Evolutionary conservation across 1,139 yeast genomes (phyloP), one percentile per base, ranked within the genome.

Genomic region (Chernovozyma sophiae-reginae): DNA sequence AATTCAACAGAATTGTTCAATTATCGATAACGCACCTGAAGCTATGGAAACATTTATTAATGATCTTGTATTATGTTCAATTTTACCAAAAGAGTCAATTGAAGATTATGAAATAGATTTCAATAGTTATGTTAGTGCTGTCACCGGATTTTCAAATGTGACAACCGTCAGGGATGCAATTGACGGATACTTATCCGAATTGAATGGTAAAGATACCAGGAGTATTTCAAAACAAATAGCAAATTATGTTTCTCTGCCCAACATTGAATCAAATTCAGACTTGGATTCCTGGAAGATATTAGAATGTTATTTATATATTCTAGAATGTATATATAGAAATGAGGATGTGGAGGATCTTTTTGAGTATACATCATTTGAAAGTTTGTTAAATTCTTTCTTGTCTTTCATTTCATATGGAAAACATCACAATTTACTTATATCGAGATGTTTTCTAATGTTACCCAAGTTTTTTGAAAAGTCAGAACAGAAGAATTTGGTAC

Each of bases 61-160:
- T 3, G 48, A 55, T 32, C 38, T 68, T 30, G 43, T 59, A 8
- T 43, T 43, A 3, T 52, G 59, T 14, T 32, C 68, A 1, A 43
- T 53, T 2, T 48, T 66, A 23, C 58, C 71, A 1, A 42, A 46
- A 4, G 58, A 49, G n/a, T 46, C 49, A 3, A 40, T 56, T 12
- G 68, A 64, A 22, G 61, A 55, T 14, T 70, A 65, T 40, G 58
- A 55, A 10, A 65, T 62, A 1, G 92, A 87, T 51, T 74, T 79
- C 52, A 86, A 86, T 49, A 62, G 58, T 5, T 87, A 77, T 55
- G 84, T 86, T 5, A 75, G 86, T 4, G 83, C 80, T 31, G 86
- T 84, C 40, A 71, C 86, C 1, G 95, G 89, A 1, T 65, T 86
- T 30, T 63, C 75, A 1, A 63, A 72, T 20, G 69, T 62, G 6